Evolutionary conservation across 2,329 filamentous ascomycete genomes (phyloP), one percentile per base, ranked within the genome.

Genomic region (Hymenoscyphus scutula): DNA sequence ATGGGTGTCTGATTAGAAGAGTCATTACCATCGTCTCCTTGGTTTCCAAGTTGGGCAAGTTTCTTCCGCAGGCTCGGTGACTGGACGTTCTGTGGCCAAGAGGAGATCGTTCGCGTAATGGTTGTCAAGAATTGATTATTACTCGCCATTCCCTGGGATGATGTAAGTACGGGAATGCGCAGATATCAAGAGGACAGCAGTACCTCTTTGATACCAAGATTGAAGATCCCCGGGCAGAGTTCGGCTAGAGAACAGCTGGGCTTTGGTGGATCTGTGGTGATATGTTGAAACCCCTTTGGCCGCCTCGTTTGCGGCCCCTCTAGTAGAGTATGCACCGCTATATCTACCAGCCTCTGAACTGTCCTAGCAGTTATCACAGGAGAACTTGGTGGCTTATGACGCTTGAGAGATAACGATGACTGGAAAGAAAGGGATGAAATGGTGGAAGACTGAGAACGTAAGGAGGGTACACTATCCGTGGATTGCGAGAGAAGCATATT

Each of bases 141-240:
- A 17, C 64, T 63, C 54, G 62, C 62, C 59, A 72, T 68, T n/a
- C 38, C 45, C 69, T 71, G 19, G 5, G 1, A 15, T 19, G 17
- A 53, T 23, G 25, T 64, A 29, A 57, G 61, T 45, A 58, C 34
- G 11, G 23, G 25, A n/a, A 25, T 5, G 13, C 13, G 45, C 7
- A 41, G n/a, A 15, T 15, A 61, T 30, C 15, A 37, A 27, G 34
- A 37, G 34, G 1, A 13, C 5, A 41, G 5, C 13, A 48, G n/a
- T 65, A 71, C 71, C 59, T 71, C 61, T 61, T 66, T 67, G 45
- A 71, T 73, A 0, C 67, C 70, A 5, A 71, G 69, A 63, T 65
- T 68, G 63, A 72, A 74, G 13, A 71, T 59, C 8, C 57, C 56
- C 1, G 72, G 72, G 15, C 64, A 62, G 15, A 71, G 57, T 8